Evolutionary conservation across 305 asterid species (phyloP).

Genomic region (Withania somnifera): DNA sequence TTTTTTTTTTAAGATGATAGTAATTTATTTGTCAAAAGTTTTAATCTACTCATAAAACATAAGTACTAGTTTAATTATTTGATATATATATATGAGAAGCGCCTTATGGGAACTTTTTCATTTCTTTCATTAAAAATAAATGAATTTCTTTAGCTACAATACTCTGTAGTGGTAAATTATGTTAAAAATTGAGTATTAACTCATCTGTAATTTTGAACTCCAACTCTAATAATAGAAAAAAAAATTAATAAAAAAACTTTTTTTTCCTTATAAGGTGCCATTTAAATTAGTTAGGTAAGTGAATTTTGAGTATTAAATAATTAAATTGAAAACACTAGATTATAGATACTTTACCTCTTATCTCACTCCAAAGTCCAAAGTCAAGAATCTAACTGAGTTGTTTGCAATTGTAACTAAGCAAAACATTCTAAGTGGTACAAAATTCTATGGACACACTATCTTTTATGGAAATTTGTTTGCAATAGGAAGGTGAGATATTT

Average conservation of each 20-base stretch:
- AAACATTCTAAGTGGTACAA: background rate
- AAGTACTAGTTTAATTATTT: too few relatives aligned
- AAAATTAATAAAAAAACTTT: too few relatives aligned
- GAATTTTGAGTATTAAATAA: background rate
- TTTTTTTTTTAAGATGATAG: too few relatives aligned
- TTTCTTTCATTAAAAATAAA: background rate
- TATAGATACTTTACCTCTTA: background rate
- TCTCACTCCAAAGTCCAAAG: background rate
- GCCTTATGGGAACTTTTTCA: too few relatives aligned
- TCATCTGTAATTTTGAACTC: background rate
- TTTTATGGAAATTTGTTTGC: background rate
- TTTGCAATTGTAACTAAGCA: background rate
- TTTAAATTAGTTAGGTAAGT: background rate
- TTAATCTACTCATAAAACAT: too few relatives aligned
- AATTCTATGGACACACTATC: background rate
- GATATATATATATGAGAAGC: too few relatives aligned
- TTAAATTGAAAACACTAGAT: background rate
- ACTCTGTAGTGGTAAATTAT: background rate
- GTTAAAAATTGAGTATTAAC: background rate
- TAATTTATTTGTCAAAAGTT: too few relatives aligned
- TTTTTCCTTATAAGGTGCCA: background rate
- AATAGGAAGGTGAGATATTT: background rate
- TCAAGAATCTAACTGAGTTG: background rate
- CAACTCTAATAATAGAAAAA: too few relatives aligned
- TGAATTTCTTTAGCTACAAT: rapidly evolving